Conservation (phyloP, 2,329 filamentous ascomycete species). For the Fusarium sp. region DNA sequence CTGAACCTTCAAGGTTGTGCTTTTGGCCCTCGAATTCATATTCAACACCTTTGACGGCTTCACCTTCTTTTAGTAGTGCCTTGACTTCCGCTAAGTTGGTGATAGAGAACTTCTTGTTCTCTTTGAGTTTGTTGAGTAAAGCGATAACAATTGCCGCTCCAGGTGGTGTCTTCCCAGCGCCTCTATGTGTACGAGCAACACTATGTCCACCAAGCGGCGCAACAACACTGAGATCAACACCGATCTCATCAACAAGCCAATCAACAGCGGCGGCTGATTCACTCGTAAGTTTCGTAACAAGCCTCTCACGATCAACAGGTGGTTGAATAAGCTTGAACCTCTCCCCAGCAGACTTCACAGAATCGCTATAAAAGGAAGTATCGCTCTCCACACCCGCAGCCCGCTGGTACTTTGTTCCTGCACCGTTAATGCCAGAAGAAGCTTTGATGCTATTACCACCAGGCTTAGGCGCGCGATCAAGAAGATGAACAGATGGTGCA, state of each 20-base stretch:
- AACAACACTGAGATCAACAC: slow-evolving; percentile 68
- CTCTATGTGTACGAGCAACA: slow-evolving; percentile 59
- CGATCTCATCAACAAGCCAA: slow-evolving; percentile 68
- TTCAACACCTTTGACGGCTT: slow-evolving; percentile 62
- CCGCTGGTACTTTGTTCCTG: slow-evolving; percentile 67
- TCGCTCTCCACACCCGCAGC: slow-evolving; percentile 50
- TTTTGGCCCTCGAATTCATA: slow-evolving; percentile 54
- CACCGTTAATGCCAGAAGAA: slow-evolving; percentile 73
- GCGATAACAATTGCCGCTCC: slow-evolving; percentile 68
- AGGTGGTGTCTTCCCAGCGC: slow-evolving; percentile 65
- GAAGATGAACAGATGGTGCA: slow-evolving; percentile 62
- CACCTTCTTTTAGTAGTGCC: slow-evolving; percentile 54
- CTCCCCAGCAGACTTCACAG: slow-evolving; percentile 65
- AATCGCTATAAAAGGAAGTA: slow-evolving; percentile 64
- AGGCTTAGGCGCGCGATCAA: slow-evolving; percentile 69
- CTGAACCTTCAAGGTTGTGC: slow-evolving; percentile 56
- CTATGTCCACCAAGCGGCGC: slow-evolving; percentile 70
- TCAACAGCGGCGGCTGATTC: slow-evolving; percentile 61
- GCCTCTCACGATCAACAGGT: slow-evolving; percentile 51
- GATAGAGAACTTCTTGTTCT: slow-evolving; percentile 62
- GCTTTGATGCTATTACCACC: slow-evolving; percentile 76
- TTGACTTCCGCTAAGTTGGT: slow-evolving; percentile 65
- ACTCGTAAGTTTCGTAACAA: slow-evolving; percentile 62
- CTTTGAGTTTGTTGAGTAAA: slow-evolving; percentile 63
- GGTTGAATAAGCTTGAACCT: slow-evolving; percentile 47